These are phyloP conservation scores for Mycena pura DNA, from an alignment of 768 basidiomycete species.

Conservation along the genomic window DNA sequence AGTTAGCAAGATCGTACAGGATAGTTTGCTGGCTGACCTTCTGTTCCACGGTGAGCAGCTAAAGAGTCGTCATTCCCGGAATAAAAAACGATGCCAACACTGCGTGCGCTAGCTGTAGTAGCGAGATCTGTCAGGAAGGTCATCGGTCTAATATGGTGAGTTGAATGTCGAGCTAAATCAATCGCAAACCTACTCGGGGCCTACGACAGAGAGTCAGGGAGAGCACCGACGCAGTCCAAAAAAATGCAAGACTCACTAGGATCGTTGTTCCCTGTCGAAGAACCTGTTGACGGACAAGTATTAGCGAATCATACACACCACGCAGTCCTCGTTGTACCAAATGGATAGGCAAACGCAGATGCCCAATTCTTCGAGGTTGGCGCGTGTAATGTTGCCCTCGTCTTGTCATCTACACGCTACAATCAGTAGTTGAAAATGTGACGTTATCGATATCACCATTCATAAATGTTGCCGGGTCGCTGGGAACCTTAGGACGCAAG, in stretches of 20 bases:
- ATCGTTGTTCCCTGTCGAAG: no score
- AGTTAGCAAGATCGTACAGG: no score
- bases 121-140: constrained; percentile 54
- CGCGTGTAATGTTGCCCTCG: constrained; percentile 68
- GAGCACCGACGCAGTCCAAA: background rate
- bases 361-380: constrained; percentile 63
- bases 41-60: constrained; percentile 52
- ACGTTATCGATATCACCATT: constrained; percentile 50
- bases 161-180: background rate
- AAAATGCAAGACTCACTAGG: constrained; percentile 16
- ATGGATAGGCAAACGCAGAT: constrained; percentile 31
- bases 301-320: no score
- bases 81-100: constrained; percentile 48
- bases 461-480: constrained; percentile 48
- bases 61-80: constrained; percentile 60
- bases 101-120: constrained; percentile 45
- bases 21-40: constrained; percentile 41
- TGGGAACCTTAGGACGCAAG: constrained; percentile 56
- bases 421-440: background rate
- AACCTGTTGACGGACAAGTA: no score
- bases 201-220: constrained; percentile 4
- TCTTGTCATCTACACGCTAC: constrained; percentile 46
- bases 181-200: constrained; percentile 27
- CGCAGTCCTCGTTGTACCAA: constrained; percentile 32
- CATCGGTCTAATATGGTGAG: constrained; percentile 45